These are phyloP conservation scores for Lentinula boryana DNA, from an alignment of 768 basidiomycete genomes.

Conservation along the genomic window DNA sequence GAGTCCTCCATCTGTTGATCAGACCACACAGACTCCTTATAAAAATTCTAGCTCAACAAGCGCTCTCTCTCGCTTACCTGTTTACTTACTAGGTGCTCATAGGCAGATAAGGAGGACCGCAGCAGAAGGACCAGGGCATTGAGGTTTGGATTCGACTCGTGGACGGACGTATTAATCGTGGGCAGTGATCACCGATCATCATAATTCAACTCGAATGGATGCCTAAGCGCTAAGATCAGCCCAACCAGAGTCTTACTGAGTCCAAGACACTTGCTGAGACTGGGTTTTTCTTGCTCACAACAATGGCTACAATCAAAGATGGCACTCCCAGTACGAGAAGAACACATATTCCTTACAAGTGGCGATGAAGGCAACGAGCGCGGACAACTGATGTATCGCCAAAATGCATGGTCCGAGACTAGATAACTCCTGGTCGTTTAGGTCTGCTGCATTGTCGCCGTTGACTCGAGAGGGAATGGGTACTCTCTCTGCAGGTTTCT, in stretches of 20 bases:
- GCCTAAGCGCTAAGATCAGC: too few relatives aligned
- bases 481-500: neutral
- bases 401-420: neutral
- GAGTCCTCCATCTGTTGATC: too few relatives aligned
- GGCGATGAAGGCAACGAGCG: neutral
- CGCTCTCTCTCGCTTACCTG: too few relatives aligned
- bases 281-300: neutral
- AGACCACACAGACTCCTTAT: too few relatives aligned
- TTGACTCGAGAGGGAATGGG: neutral
- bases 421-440: neutral
- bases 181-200: too few relatives aligned
- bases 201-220: too few relatives aligned
- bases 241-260: neutral
- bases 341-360: neutral
- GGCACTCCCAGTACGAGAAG: neutral
- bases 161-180: too few relatives aligned
- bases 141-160: too few relatives aligned
- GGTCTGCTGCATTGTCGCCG: neutral
- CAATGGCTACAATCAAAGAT: neutral
- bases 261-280: neutral
- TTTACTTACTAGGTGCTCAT: too few relatives aligned
- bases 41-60: too few relatives aligned
- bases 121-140: too few relatives aligned
- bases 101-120: too few relatives aligned
- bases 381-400: neutral